Conservation (phyloP, 78 protist species). For the Dictyostelium firmibasis region DNA sequence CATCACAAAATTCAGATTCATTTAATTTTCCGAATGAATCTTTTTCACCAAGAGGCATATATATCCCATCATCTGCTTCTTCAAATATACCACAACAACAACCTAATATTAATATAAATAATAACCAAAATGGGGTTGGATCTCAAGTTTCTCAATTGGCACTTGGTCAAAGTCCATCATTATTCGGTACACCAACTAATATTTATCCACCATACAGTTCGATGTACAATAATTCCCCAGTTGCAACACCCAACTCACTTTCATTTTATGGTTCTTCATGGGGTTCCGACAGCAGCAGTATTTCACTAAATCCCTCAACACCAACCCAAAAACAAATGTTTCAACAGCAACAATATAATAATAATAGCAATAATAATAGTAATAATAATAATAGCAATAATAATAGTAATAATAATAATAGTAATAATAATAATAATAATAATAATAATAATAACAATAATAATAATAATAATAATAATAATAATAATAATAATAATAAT, state of each 20-base stretch:
- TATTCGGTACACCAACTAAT: slow-evolving; percentile 39
- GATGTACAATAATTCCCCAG: not conserved
- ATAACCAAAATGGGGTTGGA: not conserved
- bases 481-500: not conserved
- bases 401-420: not conserved
- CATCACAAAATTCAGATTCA: not conserved
- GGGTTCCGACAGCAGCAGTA: not conserved
- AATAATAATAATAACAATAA: not conserved
- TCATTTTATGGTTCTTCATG: slow-evolving; percentile 31
- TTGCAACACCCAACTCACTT: not conserved
- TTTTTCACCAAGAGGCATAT: slow-evolving; percentile 39
- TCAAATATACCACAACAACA: not conserved
- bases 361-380: too few relatives aligned
- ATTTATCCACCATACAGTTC: slow-evolving; percentile 38
- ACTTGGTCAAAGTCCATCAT: slow-evolving; percentile 67
- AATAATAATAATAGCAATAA: not conserved
- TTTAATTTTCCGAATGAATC: slow-evolving; percentile 50
- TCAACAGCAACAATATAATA: not conserved
- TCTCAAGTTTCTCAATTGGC: slow-evolving; percentile 17
- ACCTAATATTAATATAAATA: not conserved
- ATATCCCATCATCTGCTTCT: not conserved
- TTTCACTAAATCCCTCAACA: not conserved
- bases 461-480: not conserved
- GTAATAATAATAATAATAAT: not conserved
- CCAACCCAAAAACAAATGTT: slow-evolving; percentile 12